Conservation (phyloP, 805 yeast genomes). For the Debaryomyces hansenii region DNA sequence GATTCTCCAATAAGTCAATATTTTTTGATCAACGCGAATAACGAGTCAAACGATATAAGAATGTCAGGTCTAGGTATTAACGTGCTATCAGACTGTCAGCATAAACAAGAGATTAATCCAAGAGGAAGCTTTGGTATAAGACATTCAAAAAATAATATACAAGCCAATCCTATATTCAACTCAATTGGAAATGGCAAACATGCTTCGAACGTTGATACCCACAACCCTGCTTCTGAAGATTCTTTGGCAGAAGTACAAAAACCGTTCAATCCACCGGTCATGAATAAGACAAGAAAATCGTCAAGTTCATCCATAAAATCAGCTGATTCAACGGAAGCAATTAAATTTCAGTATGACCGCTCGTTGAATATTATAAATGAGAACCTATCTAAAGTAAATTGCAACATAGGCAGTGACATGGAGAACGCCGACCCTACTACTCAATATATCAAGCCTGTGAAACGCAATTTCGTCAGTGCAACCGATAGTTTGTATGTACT, state of each 20-base stretch:
- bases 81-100: conserved; percentile 14
- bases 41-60: conserved; percentile 8
- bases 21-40: conserved; percentile 18
- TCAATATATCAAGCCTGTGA: conserved; percentile 9
- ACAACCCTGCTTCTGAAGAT: neutral
- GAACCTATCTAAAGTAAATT: conserved; percentile 7
- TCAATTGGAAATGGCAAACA: no score
- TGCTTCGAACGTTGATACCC: neutral
- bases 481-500: neutral
- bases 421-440: neutral
- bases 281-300: conserved; percentile 3
- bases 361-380: conserved; percentile 13
- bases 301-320: conserved; percentile 3
- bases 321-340: conserved; percentile 7
- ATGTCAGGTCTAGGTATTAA: conserved; percentile 38
- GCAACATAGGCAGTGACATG: neutral
- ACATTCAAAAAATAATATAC: no score
- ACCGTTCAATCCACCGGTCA: neutral
- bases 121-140: neutral
- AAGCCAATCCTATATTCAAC: no score
- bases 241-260: neutral
- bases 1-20: conserved; percentile 19
- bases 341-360: conserved; percentile 12
- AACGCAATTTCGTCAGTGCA: conserved; percentile 4
- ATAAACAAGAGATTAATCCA: neutral